Evolutionary conservation across 495 filamentous ascomycete genomes (phyloP).

Genomic region (Arthonia radiata): DNA sequence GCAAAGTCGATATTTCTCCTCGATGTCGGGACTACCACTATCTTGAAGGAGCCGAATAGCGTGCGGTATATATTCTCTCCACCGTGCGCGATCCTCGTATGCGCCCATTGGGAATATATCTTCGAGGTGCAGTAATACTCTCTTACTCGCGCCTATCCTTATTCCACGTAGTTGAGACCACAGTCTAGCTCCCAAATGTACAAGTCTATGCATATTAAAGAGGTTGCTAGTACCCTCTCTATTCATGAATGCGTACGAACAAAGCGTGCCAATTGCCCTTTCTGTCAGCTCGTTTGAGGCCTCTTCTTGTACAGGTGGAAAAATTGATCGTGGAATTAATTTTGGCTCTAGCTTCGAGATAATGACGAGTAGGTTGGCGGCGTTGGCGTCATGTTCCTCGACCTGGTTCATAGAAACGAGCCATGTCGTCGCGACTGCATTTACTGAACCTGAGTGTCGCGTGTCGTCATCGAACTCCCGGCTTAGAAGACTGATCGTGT

Average conservation of each 20-base stretch:
- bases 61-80: no score
- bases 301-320: conserved; percentile 7
- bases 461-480: conserved; percentile 8
- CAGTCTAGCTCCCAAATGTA: no score
- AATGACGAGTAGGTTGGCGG: conserved; percentile 8
- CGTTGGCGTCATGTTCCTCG: conserved; percentile 2
- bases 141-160: no score
- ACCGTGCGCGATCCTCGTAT: no score
- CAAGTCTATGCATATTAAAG: conserved; percentile 9
- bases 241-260: conserved; percentile 8
- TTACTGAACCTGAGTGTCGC: conserved; percentile 4
- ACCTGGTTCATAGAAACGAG: conserved; percentile 8
- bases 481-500: conserved; percentile 8
- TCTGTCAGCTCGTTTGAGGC: conserved; percentile 7
- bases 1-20: no score
- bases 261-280: conserved; percentile 8
- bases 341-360: conserved; percentile 13
- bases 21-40: no score
- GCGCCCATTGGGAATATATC: no score
- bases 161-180: no score
- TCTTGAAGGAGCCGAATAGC: no score
- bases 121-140: no score
- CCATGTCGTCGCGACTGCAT: conserved; percentile 10
- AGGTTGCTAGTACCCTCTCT: conserved; percentile 4
- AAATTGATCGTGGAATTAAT: conserved; percentile 10